Percentiles rank a stretch among this genome's conserved stretches.
phyloP scores from a whole-genome alignment of 176 grass and related monocot genomes.

The Avena eriantha region DNA sequence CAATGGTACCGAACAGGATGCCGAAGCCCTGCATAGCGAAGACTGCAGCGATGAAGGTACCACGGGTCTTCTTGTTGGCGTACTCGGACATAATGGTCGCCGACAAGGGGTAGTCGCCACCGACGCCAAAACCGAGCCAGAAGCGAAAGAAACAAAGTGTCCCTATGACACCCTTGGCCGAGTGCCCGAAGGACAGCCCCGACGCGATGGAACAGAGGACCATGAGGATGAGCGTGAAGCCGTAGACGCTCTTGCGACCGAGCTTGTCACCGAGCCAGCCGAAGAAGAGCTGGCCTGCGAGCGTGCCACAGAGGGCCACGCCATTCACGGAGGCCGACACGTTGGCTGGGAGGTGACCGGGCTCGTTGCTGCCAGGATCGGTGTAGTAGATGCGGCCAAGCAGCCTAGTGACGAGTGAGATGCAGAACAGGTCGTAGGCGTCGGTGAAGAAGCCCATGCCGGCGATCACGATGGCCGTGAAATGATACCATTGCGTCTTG shows the following conservation, averaged over 20 bases:
- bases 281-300: conserved; percentile 78
- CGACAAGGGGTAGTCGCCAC: conserved; percentile 68
- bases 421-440: conserved; percentile 78
- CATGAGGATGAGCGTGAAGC: conserved; percentile 79
- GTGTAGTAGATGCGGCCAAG: conserved; percentile 84
- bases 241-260: conserved; percentile 71
- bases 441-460: conserved; percentile 95
- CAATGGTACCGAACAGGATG: no score
- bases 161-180: conserved; percentile 26
- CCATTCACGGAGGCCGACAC: no score
- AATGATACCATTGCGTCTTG: conserved; percentile 83
- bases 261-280: conserved; percentile 71
- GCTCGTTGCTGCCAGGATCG: conserved; percentile 21
- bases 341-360: no score
- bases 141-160: conserved; percentile 82
- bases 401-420: conserved; percentile 65
- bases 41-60: conserved; percentile 10
- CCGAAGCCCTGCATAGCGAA: no score
- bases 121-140: conserved; percentile 86
- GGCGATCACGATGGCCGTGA: conserved; percentile 76
- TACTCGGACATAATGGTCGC: conserved; percentile 99
- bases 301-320: conserved; percentile 50
- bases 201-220: conserved; percentile 62
- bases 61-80: conserved; percentile 79
- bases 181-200: conserved; percentile 56